Percentiles rank a stretch among this genome's conserved stretches.
These are phyloP conservation scores for Thelephora aurantiotincta DNA, from an alignment of 768 basidiomycete species.

Conservation along the genomic window DNA sequence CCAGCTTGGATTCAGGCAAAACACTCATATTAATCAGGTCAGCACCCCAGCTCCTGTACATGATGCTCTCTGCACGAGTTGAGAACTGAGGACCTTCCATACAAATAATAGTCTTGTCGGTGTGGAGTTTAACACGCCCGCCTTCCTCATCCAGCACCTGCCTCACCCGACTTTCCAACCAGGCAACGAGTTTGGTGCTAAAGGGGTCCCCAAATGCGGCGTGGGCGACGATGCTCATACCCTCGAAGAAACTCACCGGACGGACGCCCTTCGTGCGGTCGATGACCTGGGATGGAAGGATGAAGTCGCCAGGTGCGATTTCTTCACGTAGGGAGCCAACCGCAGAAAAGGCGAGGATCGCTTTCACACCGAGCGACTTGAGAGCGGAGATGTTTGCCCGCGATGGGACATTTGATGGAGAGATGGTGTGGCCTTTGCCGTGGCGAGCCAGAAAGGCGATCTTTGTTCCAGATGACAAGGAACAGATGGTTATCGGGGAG, in stretches of 20 bases:
- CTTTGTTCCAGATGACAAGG: constrained; percentile 66
- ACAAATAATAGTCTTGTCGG: constrained; percentile 76
- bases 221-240: constrained; percentile 73
- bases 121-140: constrained; percentile 53
- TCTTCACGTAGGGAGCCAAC: constrained; percentile 93
- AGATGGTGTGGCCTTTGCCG: constrained; percentile 64
- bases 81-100: constrained; percentile 99
- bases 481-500: constrained; percentile 82
- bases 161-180: constrained; percentile 53
- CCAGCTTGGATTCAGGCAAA: constrained; percentile 93
- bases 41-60: constrained; percentile 89
- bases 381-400: constrained; percentile 94
- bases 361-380: constrained; percentile 81
- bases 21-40: constrained; percentile 97
- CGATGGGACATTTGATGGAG: constrained; percentile 68
- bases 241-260: constrained; percentile 81
- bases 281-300: constrained; percentile 84
- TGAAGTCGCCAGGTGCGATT: constrained; percentile 80
- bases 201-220: constrained; percentile 93
- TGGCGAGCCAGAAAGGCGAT: constrained; percentile 91
- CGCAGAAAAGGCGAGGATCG: constrained; percentile 87
- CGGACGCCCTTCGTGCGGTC: constrained; percentile 92
- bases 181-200: constrained; percentile 42
- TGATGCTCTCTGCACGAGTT: constrained; percentile 88
- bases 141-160: constrained; percentile 48